phyloP scores from a whole-genome alignment of 1,284 basidiomycete genomes.

The Fomitiporia mediterranea region DNA sequence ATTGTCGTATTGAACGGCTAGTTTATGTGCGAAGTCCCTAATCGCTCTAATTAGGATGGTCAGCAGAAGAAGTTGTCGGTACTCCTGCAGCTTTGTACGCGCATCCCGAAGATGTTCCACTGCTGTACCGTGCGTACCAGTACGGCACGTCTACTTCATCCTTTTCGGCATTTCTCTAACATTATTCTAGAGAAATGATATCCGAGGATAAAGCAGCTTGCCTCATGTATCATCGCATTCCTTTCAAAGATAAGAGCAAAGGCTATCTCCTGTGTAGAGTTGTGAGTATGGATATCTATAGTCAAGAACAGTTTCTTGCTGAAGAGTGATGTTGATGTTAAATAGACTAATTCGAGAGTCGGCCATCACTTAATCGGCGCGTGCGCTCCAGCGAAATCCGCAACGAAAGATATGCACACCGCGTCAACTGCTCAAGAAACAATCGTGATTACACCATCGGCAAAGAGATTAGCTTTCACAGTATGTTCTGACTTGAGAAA shows the following conservation, averaged over 20 bases:
- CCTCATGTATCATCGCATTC: conserved; percentile 67
- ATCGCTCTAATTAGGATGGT: conserved; percentile 46
- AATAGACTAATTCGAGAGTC: conserved; percentile 31
- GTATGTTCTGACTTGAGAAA: conserved; percentile 37
- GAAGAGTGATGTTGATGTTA: background rate
- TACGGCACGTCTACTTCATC: conserved; percentile 28
- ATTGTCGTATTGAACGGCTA: conserved; percentile 17
- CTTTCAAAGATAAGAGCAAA: conserved; percentile 67
- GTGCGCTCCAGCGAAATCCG: conserved; percentile 66
- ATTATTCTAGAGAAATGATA: conserved; percentile 54
- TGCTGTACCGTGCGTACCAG: conserved; percentile 63
- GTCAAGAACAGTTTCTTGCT: conserved; percentile 1
- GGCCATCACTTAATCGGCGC: conserved; percentile 70
- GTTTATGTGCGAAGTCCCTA: background rate
- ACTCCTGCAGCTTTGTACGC: conserved; percentile 63
- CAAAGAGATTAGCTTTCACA: conserved; percentile 62
- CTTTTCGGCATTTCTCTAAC: conserved; percentile 8
- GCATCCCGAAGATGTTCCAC: conserved; percentile 69
- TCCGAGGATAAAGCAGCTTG: conserved; percentile 70
- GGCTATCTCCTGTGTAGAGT: conserved; percentile 68
- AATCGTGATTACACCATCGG: conserved; percentile 60
- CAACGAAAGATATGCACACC: conserved; percentile 67
- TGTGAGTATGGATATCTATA: conserved; percentile 43
- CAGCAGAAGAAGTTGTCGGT: conserved; percentile 63
- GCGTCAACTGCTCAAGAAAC: conserved; percentile 76